phyloP scores from a whole-genome alignment of 352 stramenopile species.

The Aphanomyces stellatus region DNA sequence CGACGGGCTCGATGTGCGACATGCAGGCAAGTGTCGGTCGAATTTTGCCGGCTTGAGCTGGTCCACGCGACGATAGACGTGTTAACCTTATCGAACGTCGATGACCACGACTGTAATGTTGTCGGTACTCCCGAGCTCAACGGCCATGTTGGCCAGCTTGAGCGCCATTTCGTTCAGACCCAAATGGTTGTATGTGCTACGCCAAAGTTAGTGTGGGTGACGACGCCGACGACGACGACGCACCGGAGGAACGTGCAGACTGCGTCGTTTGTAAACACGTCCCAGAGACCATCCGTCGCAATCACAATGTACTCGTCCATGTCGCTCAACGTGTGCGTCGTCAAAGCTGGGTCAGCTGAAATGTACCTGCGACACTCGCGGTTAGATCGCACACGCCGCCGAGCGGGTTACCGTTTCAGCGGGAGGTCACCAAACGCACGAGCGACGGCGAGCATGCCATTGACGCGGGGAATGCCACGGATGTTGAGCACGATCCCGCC shows the following conservation, averaged over 20 bases:
- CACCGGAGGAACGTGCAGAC: conserved; percentile 52
- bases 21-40: background rate
- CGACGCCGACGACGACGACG: conserved; percentile 5
- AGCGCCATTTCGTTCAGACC: conserved; percentile 45
- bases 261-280: conserved; percentile 59
- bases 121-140: conserved; percentile 60
- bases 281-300: conserved; percentile 68
- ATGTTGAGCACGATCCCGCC: conserved; percentile 69
- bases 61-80: background rate
- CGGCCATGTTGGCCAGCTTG: conserved; percentile 53
- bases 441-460: conserved; percentile 53
- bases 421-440: conserved; percentile 65
- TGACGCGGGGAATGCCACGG: conserved; percentile 60
- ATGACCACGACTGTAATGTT: conserved; percentile 71
- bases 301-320: conserved; percentile 73
- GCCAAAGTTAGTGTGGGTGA: background rate
- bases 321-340: conserved; percentile 31
- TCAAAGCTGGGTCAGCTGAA: conserved; percentile 55
- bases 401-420: conserved; percentile 27
- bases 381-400: background rate
- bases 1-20: background rate
- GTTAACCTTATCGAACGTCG: conserved; percentile 33
- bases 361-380: conserved; percentile 25
- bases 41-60: too few relatives aligned
- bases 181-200: conserved; percentile 55